phyloP scores from a whole-genome alignment of 2,329 filamentous ascomycete genomes.

The Aphanoascus verrucosus region DNA sequence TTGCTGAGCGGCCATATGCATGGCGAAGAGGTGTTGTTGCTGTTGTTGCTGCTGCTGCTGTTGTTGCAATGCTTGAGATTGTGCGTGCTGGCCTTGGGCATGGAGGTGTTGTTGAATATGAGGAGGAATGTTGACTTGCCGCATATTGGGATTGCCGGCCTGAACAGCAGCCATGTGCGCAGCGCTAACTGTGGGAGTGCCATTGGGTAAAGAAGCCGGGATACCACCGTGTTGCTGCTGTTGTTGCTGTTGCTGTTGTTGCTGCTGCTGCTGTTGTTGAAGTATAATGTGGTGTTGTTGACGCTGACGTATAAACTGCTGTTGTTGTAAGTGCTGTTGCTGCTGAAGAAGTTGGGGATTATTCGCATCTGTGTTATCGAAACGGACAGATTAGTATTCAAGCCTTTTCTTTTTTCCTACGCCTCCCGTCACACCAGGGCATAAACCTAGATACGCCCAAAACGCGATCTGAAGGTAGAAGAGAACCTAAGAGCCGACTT shows the following conservation, averaged over 20 bases:
- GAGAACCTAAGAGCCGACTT: slow-evolving; percentile 19
- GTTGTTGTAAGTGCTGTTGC: slow-evolving; percentile 23
- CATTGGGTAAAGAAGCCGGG: slow-evolving; percentile 34
- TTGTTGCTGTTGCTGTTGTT: slow-evolving; percentile 24
- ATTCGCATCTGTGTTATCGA: slow-evolving; percentile 26
- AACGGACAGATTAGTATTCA: background rate
- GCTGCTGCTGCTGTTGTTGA: slow-evolving; percentile 22
- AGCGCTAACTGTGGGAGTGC: slow-evolving; percentile 31
- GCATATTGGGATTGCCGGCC: slow-evolving; percentile 30
- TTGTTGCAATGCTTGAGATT: slow-evolving; percentile 33
- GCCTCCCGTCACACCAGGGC: background rate
- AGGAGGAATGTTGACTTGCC: slow-evolving; percentile 30
- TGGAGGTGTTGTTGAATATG: slow-evolving; percentile 34
- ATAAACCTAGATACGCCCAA: background rate
- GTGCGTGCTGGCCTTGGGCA: slow-evolving; percentile 25
- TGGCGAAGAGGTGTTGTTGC: slow-evolving; percentile 19
- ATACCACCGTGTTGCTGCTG: slow-evolving; percentile 24
- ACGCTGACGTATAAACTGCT: slow-evolving; percentile 22
- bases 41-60: slow-evolving; percentile 6
- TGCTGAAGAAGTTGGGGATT: slow-evolving; percentile 41
- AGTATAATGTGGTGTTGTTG: slow-evolving; percentile 26
- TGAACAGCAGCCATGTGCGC: slow-evolving; percentile 38
- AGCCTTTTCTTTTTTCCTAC: background rate
- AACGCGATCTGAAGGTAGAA: background rate
- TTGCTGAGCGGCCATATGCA: slow-evolving; percentile 16